Percentiles rank a stretch among this genome's conserved stretches.
phyloP scores from a whole-genome alignment of 768 basidiomycete species.

The Suillus spraguei region DNA sequence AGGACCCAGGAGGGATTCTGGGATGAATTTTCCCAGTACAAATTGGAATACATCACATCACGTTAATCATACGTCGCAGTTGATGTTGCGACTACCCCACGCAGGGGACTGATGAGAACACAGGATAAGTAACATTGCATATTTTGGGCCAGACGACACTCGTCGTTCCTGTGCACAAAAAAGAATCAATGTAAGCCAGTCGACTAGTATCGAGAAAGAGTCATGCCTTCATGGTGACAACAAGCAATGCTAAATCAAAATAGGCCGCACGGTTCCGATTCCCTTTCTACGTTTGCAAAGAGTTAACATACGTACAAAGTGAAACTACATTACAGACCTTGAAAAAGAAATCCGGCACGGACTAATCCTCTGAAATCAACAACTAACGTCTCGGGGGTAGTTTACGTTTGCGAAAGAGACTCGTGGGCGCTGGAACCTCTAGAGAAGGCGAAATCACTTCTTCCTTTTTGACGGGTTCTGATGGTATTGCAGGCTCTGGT shows the following conservation, averaged over 20 bases:
- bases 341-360: neutral
- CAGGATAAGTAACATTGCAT: neutral
- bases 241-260: neutral
- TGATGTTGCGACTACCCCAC: neutral
- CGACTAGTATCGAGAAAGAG: neutral
- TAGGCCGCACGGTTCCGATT: neutral
- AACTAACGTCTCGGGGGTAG: constrained; percentile 14
- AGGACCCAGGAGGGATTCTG: neutral
- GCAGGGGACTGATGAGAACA: neutral
- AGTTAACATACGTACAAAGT: constrained; percentile 4
- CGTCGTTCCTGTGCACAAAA: neutral
- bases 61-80: neutral
- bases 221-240: neutral
- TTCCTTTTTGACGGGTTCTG: constrained; percentile 18
- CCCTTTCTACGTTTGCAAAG: neutral
- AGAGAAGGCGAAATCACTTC: constrained; percentile 1
- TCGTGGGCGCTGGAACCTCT: constrained; percentile 10
- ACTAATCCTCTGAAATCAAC: neutral
- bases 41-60: neutral
- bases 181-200: neutral
- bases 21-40: neutral
- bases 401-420: constrained; percentile 38
- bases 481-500: constrained; percentile 5
- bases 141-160: neutral
- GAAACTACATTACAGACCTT: constrained; percentile 4